These are phyloP conservation scores for Aspergillus chevalieri DNA, from an alignment of 2,329 filamentous ascomycete species.

Conservation along the genomic window DNA sequence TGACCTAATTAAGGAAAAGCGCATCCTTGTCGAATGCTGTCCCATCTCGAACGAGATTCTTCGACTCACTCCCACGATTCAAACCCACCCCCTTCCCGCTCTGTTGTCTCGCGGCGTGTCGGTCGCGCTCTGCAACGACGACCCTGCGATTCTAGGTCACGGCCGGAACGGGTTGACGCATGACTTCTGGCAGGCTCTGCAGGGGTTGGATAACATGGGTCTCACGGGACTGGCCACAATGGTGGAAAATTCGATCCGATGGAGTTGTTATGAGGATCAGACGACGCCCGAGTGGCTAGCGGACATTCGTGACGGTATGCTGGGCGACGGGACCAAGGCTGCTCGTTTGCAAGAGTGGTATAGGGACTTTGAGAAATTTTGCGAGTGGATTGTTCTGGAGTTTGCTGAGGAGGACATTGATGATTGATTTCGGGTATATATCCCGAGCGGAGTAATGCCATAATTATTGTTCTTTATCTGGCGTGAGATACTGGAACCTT, in stretches of 20 bases:
- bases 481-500: too few species aligned
- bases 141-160: conserved; percentile 82
- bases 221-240: conserved; percentile 78
- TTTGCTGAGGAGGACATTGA: conserved; percentile 52
- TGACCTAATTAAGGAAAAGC: conserved; percentile 81
- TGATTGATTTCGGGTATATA: conserved; percentile 1
- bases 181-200: conserved; percentile 89
- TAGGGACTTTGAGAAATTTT: conserved; percentile 80
- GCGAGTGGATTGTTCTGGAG: conserved; percentile 79
- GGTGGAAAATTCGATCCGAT: conserved; percentile 87
- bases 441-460: not conserved
- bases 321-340: conserved; percentile 66
- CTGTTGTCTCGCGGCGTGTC: conserved; percentile 77
- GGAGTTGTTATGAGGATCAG: conserved; percentile 83
- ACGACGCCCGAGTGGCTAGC: conserved; percentile 62
- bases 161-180: conserved; percentile 76
- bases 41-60: conserved; percentile 88
- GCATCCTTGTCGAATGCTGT: conserved; percentile 82
- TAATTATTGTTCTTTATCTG: too few species aligned
- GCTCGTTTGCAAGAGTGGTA: conserved; percentile 71
- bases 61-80: conserved; percentile 68
- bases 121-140: conserved; percentile 82
- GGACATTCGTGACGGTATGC: conserved; percentile 66
- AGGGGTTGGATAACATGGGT: conserved; percentile 87
- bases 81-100: conserved; percentile 73